Conservation (phyloP, 805 yeast species). For the Hanseniaspora occidentalis region DNA sequence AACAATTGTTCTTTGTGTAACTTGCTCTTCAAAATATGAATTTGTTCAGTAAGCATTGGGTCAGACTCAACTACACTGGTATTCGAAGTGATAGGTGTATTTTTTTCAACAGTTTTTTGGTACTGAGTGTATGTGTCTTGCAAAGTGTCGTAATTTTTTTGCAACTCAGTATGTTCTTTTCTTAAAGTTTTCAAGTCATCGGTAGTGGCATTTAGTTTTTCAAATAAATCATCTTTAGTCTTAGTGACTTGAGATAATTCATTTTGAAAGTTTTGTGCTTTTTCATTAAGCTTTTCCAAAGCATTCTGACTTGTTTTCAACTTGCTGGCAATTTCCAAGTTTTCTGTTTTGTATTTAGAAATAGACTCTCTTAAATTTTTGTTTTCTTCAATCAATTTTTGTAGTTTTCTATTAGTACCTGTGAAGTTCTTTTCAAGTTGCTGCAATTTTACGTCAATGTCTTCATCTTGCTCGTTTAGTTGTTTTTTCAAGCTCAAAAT, state of each 20-base stretch:
- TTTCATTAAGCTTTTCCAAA: slow-evolving; percentile 8
- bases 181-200: slow-evolving; percentile 28
- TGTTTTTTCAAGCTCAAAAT: slow-evolving; percentile 22
- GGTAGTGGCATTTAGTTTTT: slow-evolving; percentile 18
- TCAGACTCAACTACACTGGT: slow-evolving; percentile 20
- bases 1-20: slow-evolving; percentile 21
- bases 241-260: slow-evolving; percentile 18
- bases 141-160: slow-evolving; percentile 23
- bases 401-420: slow-evolving; percentile 26
- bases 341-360: slow-evolving; percentile 25
- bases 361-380: slow-evolving; percentile 29
- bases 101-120: not conserved
- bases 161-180: slow-evolving; percentile 26
- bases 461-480: slow-evolving; percentile 21
- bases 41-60: slow-evolving; percentile 32
- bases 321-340: slow-evolving; percentile 18
- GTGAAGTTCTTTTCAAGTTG: slow-evolving; percentile 22
- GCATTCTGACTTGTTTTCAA: not conserved
- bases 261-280: slow-evolving; percentile 16
- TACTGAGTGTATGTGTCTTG: not conserved
- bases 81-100: not conserved
- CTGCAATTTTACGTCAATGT: slow-evolving; percentile 25
- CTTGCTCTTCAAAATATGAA: slow-evolving; percentile 27
- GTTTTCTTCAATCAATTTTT: slow-evolving; percentile 33
- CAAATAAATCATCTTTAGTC: slow-evolving; percentile 21